Percentiles rank a stretch among this genome's conserved stretches.
These are phyloP conservation scores for Emericellopsis atlantica DNA, from an alignment of 2,329 filamentous ascomycete genomes.

Conservation along the genomic window DNA sequence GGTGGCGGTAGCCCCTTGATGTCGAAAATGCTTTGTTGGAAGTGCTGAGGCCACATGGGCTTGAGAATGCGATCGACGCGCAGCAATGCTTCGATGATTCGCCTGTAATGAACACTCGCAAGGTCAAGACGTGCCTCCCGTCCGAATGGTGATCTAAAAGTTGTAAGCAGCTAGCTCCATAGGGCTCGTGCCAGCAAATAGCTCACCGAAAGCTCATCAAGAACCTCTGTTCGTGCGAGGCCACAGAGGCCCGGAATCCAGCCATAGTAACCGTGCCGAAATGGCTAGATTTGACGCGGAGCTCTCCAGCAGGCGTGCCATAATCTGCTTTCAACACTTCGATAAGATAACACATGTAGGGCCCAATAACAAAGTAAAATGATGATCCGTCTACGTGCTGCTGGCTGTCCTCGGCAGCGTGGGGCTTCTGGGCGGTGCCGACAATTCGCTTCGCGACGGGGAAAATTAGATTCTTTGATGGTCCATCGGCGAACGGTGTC, in stretches of 20 bases:
- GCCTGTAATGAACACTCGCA: constrained; percentile 39
- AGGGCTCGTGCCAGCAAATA: background rate
- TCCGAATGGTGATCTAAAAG: constrained; percentile 25
- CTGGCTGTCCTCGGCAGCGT: constrained; percentile 27
- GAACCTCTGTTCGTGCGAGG: constrained; percentile 41
- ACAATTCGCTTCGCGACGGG: constrained; percentile 36
- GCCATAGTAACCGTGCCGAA: constrained; percentile 41
- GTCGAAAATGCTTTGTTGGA: constrained; percentile 39
- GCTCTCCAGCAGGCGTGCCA: constrained; percentile 27
- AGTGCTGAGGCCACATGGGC: constrained; percentile 43
- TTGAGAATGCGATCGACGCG: constrained; percentile 42
- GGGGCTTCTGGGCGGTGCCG: constrained; percentile 24
- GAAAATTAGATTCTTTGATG: constrained; percentile 27
- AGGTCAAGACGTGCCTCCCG: constrained; percentile 33
- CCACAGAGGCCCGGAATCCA: constrained; percentile 35
- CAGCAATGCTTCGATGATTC: constrained; percentile 39
- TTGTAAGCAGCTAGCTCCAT: background rate
- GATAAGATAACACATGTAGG: constrained; percentile 38
- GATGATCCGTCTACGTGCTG: constrained; percentile 36
- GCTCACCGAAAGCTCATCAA: constrained; percentile 40
- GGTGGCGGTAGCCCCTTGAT: constrained; percentile 38
- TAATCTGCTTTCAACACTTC: constrained; percentile 33
- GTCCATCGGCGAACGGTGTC: constrained; percentile 13
- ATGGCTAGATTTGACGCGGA: constrained; percentile 33
- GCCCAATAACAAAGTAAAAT: constrained; percentile 40